phyloP scores from a whole-genome alignment of 1,139 yeast genomes.

The Debaryomyces sp. region DNA sequence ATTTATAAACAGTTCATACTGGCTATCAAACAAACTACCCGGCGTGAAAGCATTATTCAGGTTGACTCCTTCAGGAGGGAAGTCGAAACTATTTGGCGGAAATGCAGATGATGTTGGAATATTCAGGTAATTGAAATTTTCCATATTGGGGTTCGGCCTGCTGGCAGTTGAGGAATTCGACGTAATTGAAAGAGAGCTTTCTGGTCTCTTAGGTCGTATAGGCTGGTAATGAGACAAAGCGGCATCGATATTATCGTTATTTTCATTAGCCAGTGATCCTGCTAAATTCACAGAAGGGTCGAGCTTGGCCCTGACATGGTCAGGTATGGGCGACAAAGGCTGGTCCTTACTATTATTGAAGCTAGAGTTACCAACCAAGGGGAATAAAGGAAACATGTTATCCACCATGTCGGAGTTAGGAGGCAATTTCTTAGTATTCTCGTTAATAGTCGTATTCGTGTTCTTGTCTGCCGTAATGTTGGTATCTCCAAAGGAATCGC shows the following conservation, averaged over 20 bases:
- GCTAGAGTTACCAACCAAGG: conserved; percentile 50
- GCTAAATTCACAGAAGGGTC: background rate
- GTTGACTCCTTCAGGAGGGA: background rate
- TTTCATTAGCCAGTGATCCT: background rate
- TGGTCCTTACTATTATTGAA: conserved; percentile 40
- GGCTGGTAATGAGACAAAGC: conserved; percentile 24
- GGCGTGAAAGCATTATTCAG: background rate
- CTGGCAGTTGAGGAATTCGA: conserved; percentile 41
- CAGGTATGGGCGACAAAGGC: conserved; percentile 26
- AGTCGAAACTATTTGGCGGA: conserved; percentile 23
- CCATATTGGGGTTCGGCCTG: conserved; percentile 14
- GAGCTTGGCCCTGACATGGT: conserved; percentile 6
- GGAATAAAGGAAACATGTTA: conserved; percentile 53
- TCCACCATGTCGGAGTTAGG: conserved; percentile 21
- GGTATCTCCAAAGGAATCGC: background rate
- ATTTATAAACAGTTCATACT: background rate
- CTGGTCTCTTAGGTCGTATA: conserved; percentile 42
- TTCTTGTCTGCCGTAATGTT: conserved; percentile 1
- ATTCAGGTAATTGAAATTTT: conserved; percentile 24
- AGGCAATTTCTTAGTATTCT: conserved; percentile 4
- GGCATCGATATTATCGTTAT: background rate
- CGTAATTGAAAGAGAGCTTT: conserved; percentile 44
- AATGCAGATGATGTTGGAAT: conserved; percentile 32
- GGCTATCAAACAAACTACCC: background rate
- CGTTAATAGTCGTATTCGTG: background rate